Base-by-base conservation (phyloP, 371 early-diverging fungal genomes). In the Saksenaea vasiformis region DNA sequence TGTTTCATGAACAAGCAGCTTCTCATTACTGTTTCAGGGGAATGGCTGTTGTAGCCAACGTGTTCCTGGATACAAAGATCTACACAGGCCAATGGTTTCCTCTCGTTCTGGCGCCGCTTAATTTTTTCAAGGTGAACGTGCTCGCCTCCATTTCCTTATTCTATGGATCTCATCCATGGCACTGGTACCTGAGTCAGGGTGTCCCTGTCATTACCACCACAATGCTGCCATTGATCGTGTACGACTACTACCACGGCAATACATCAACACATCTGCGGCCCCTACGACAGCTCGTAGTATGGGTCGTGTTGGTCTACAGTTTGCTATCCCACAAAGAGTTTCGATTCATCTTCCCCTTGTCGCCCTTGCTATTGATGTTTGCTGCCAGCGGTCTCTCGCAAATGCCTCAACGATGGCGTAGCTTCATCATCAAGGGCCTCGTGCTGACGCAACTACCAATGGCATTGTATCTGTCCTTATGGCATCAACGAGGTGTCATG, bases 401-500 rank as follows among this genome's bases (percentile, higher is more conserved):
- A 19, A 17, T 64, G 7, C 58, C 62, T 10, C 17, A 56, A 1
- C 3, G 34, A 31, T 56, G 67, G 67, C 67, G 73, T 68, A 62
- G 78, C 17, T 44, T 19, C 31, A 11, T 36, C 1, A 36, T 15
- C 2, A 26, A 72, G 0, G 38, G 74, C 0, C 43, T 90, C 14
- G 54, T 90, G 4, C 15, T 82, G 3, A 89, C 91, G 5, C 93
- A 94, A 60, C 62, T 89, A 0, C 77, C 87, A 0, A 72, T 91
- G 60, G 91, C 86, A 0, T 58, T 89, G 28, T 96, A 93, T 73
- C 73, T 90, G 0, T 79, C 86, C 2, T 55, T 83, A 5, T 84
- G 90, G 55, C 98, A 98, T 76, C 95, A 96, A 73, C 84, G 95
- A 5, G 98, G 97, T n/a, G 95, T 95, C 0, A 67, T 96, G 11